Evolutionary conservation across 148 eudicot species (phyloP).

Genomic region (Rhododendron williamsianum): DNA sequence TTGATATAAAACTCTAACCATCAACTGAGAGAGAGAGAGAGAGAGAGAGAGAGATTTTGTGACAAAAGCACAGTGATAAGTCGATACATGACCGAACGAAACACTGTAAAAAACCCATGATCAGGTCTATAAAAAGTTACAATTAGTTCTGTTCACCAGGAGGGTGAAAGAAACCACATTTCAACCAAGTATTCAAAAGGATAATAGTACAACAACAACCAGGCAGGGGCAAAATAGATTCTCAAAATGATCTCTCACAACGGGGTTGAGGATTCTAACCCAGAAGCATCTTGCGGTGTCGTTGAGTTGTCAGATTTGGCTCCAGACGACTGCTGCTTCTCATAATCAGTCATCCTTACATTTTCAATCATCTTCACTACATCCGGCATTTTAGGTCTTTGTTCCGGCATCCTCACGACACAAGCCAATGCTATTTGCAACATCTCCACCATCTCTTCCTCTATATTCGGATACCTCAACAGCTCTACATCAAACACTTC

Average conservation of each 20-base stretch:
- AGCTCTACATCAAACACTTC: slow-evolving; percentile 85
- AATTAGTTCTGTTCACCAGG: slow-evolving; percentile 3
- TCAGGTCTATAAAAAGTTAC: neutral
- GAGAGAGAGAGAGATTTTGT: neutral
- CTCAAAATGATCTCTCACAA: slow-evolving; percentile 3
- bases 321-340: slow-evolving; percentile 30
- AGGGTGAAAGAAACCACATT: slow-evolving; percentile 7
- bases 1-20: neutral
- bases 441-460: slow-evolving; percentile 88
- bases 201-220: neutral
- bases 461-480: slow-evolving; percentile 60
- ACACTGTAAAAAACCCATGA: slow-evolving; percentile 3
- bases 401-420: slow-evolving; percentile 60
- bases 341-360: slow-evolving; percentile 33
- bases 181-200: neutral
- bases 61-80: neutral
- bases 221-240: neutral
- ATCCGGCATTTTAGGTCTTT: slow-evolving; percentile 67
- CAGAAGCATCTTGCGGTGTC: slow-evolving; percentile 9
- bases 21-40: neutral
- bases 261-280: neutral
- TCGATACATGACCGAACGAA: neutral
- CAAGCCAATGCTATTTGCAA: slow-evolving; percentile 71
- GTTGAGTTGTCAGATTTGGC: slow-evolving; percentile 18
- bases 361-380: slow-evolving; percentile 61